Base-by-base conservation (phyloP, 306 rosid genomes). In the Cucurbita maxima region DNA sequence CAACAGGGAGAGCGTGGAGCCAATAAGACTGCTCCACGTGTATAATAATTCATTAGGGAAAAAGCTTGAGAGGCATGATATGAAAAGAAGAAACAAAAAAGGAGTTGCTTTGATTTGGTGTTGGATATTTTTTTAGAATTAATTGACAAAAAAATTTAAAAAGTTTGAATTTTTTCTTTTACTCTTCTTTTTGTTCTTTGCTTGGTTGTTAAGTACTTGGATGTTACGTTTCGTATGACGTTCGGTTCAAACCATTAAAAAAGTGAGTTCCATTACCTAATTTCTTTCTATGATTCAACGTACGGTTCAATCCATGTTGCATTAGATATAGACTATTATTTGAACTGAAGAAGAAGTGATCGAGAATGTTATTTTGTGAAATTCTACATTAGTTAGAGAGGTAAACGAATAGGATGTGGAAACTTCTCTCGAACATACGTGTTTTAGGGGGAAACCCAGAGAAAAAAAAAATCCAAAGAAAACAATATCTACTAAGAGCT, bases 1-100 rank as follows among this genome's bases (percentile, higher is more conserved):
- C 81, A 79, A 69, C 45, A 54, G 72, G 61, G 9, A 22, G 6
- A 71, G 6, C 18, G 38, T 43, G 34, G 5, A 52, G 40, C 83
- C 79, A 76, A 76, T 76, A 22, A 71, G 19, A 25, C n/a, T 5
- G 43, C 9, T 41, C 72, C 83, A 82, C 41, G 37, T 57, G 48
- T 76, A 72, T 20, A 47, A 50, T 20, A 47, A 50, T 67, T 44
- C 50, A 44, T 44, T 11, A 10, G 5, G 38, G 36, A 66, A 66
- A 66, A 40, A 66, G 44, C 19, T 13, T 13, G 37, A 67, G 54
- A 66, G 3, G 9, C 38, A 66, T 44, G 72, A 44, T 20, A 19
- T 66, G 72, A 66, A 66, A 66, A 44, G 38, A 45, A 43, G 37
- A 63, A 63, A 60, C 20, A 38, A 38, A 61, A 37, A 62, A 8